Evolutionary conservation across 73 alveolate genomes (phyloP), one percentile per base, ranked within the genome.

Genomic region (Paramecium tetraurelia): DNA sequence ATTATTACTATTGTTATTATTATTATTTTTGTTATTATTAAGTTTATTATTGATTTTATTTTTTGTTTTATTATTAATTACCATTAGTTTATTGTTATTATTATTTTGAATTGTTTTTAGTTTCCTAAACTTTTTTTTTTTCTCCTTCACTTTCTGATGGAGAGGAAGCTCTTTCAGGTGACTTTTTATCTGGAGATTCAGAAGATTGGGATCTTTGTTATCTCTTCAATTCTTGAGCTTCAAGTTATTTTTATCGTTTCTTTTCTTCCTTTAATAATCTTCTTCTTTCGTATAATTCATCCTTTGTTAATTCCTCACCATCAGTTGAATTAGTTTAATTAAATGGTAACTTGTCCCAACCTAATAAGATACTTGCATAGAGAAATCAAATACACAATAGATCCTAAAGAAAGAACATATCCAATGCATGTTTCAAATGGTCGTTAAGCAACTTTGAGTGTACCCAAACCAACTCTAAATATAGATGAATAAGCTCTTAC

Each of bases 241-340:
- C 86, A 16, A 72, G 12, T 72, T 72, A 72, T 38, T 72, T 72
- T 72, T 33, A 33, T 40, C 86, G 40, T 43, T 72, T 72, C 59
- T 72, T 72, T 72, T 72, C 86, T 72, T 72, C 86, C 40, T 72
- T 72, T 14, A 72, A 38, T 72, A 72, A 72, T 72, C 86, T 72
- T 72, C 86, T 72, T 72, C 86, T 72, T 72, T 72, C 86, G n/a
- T 72, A 72, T 72, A 72, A 72, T 43, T 72, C 86, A 12, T 72
- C 86, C 35, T 72, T 72, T 33, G 86, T 72, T 43, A 72, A 72
- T 21, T 18, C 86, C 40, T 72, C 57, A 31, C 8, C 22, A 72
- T 72, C 86, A n/a, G 6, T 29, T 31, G 86, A 72, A 22, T 72
- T 72, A 33, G 57, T 72, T 72, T 72, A 72, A 14, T 40, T 40